These are phyloP conservation scores for Coniochaeta ligniaria DNA, from an alignment of 2,329 filamentous ascomycete species.

Conservation along the genomic window DNA sequence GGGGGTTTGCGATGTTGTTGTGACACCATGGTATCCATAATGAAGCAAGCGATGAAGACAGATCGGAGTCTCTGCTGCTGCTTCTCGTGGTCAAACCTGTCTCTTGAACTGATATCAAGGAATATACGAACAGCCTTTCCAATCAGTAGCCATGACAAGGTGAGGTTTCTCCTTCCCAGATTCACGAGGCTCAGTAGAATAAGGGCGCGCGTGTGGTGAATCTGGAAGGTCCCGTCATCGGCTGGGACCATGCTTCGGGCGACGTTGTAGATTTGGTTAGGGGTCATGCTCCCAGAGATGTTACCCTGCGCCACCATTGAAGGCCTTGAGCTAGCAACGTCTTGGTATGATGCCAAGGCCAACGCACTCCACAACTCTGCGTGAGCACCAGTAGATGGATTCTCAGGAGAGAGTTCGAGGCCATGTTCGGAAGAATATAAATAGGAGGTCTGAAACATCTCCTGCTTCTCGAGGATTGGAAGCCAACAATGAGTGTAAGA, in stretches of 20 bases:
- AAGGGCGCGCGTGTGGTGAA: conserved; percentile 47
- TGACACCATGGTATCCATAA: conserved; percentile 53
- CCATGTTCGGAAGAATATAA: conserved; percentile 27
- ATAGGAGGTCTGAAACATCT: conserved; percentile 42
- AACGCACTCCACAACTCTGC: conserved; percentile 55
- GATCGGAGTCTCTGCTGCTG: conserved; percentile 8
- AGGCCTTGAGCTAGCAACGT: conserved; percentile 21
- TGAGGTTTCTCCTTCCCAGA: conserved; percentile 48
- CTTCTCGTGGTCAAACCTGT: conserved; percentile 1
- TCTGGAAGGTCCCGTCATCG: conserved; percentile 38
- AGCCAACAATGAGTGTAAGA: conserved; percentile 72
- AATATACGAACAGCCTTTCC: conserved; percentile 55
- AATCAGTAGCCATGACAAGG: conserved; percentile 56
- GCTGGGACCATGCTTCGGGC: conserved; percentile 41
- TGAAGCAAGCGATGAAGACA: conserved; percentile 46
- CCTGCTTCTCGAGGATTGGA: conserved; percentile 62
- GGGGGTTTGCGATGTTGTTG: conserved; percentile 40
- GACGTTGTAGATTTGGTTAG: conserved; percentile 38
- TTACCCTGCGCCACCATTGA: conserved; percentile 3
- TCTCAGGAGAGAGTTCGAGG: conserved; percentile 11
- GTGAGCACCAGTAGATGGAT: conserved; percentile 31
- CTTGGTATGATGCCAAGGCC: conserved; percentile 50
- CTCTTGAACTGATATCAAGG: conserved; percentile 17
- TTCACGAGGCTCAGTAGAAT: conserved; percentile 56
- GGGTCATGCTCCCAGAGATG: conserved; percentile 15